Conservation (phyloP, 73 alveolate genomes). For the Breviolum minutum region DNA sequence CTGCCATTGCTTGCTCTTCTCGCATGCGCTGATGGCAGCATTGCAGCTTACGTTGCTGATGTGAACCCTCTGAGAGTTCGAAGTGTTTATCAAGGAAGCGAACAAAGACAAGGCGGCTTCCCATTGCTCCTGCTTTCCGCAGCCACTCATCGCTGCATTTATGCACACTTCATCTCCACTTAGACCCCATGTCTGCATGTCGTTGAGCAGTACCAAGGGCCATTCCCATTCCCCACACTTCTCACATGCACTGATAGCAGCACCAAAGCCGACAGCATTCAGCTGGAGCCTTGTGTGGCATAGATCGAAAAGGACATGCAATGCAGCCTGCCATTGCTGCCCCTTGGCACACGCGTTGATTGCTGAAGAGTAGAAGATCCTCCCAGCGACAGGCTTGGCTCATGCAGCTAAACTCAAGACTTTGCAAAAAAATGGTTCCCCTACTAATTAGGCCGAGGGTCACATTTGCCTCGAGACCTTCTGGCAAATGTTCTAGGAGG, state of each 20-base stretch:
- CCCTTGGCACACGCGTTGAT: slow-evolving; percentile 32
- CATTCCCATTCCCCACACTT: slow-evolving; percentile 5
- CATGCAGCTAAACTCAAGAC: neutral
- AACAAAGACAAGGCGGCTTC: neutral
- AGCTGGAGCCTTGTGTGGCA: neutral
- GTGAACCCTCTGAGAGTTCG: neutral
- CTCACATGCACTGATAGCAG: slow-evolving; percentile 1
- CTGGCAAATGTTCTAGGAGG: neutral
- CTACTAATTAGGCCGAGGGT: neutral
- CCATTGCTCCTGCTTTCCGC: neutral
- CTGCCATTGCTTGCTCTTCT: slow-evolving; percentile 16
- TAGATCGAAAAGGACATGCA: neutral
- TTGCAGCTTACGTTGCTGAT: neutral
- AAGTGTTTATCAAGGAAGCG: neutral
- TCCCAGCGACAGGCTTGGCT: neutral
- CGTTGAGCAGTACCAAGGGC: neutral
- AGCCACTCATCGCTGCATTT: slow-evolving; percentile 11
- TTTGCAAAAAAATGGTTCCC: neutral
- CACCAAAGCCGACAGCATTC: neutral
- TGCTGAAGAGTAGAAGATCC: slow-evolving; percentile 20
- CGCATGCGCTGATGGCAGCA: slow-evolving; percentile 15
- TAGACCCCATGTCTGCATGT: neutral
- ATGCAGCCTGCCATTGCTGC: neutral
- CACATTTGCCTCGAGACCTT: neutral
- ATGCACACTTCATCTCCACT: neutral